Conservation (phyloP, 768 basidiomycete species). For the Cubamyces sp. region DNA sequence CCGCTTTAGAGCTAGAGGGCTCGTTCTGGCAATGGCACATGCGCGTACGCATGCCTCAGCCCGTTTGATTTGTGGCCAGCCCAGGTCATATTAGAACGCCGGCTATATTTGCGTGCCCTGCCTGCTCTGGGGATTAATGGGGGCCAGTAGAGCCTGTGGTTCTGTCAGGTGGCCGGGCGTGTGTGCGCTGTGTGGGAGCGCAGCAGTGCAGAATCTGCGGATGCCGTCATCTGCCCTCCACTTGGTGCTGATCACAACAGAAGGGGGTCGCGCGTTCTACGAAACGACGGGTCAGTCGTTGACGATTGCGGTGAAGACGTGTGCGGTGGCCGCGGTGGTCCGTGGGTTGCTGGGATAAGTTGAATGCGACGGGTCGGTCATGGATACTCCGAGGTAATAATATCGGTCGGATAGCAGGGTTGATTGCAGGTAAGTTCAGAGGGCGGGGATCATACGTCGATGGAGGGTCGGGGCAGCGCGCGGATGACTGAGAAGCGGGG, state of each 20-base stretch:
- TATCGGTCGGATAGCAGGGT: background rate
- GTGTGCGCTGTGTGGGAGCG: conserved; percentile 19
- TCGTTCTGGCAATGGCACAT: no score
- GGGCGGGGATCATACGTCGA: background rate
- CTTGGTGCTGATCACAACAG: conserved; percentile 11
- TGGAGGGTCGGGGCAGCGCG: no score
- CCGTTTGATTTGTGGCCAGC: no score
- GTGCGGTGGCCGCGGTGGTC: background rate
- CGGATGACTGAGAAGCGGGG: no score
- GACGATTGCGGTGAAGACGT: background rate
- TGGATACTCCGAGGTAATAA: background rate
- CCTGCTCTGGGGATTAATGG: background rate
- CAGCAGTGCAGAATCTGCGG: background rate
- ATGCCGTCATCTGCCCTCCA: conserved; percentile 5
- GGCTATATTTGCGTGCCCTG: background rate
- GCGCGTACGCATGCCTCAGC: no score
- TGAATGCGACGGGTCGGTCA: background rate
- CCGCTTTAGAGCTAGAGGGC: no score
- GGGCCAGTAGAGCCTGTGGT: background rate
- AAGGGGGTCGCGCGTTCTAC: conserved; percentile 3
- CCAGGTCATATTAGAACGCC: no score
- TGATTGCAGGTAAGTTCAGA: background rate
- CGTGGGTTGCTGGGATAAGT: background rate
- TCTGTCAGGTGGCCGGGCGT: conserved; percentile 14
- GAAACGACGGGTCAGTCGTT: background rate